A percentile compares a stretch with the other conserved stretches of the same genome.
phyloP scores from a whole-genome alignment of 2,329 filamentous ascomycete genomes.

The Dryadomyces sulphureus region DNA sequence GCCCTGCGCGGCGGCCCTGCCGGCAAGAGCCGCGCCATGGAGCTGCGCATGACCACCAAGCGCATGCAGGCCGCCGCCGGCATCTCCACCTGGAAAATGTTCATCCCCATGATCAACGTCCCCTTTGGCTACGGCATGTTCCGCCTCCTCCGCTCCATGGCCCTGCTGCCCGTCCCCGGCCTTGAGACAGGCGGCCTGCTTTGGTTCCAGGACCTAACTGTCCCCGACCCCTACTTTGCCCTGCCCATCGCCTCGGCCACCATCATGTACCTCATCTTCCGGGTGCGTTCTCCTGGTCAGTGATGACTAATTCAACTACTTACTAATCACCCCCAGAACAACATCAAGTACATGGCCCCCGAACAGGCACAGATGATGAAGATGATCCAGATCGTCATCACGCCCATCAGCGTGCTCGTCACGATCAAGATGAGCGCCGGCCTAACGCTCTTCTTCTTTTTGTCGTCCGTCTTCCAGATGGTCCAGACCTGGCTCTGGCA shows the following conservation, averaged over 20 bases:
- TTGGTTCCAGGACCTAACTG: constrained; percentile 70
- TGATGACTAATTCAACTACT: not conserved
- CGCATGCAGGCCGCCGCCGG: constrained; percentile 39
- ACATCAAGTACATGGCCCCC: constrained; percentile 17
- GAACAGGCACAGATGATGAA: constrained; percentile 20
- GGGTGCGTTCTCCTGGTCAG: constrained; percentile 26
- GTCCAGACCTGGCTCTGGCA: constrained; percentile 30
- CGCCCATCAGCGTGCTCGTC: constrained; percentile 22
- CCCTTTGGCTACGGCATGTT: constrained; percentile 73
- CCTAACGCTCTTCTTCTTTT: constrained; percentile 49
- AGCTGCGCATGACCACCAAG: constrained; percentile 28
- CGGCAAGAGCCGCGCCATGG: constrained; percentile 32
- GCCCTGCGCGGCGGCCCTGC: constrained; percentile 16
- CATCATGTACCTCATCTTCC: constrained; percentile 42
- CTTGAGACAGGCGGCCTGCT: constrained; percentile 54
- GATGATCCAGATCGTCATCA: constrained; percentile 20
- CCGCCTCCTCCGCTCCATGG: constrained; percentile 61
- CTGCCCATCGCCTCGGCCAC: constrained; percentile 49
- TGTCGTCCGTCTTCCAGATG: constrained; percentile 21
- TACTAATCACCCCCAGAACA: constrained; percentile 11
- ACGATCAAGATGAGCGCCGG: constrained; percentile 31
- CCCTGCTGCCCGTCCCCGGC: constrained; percentile 63
- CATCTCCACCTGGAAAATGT: constrained; percentile 31
- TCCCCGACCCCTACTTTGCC: constrained; percentile 62
- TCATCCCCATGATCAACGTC: constrained; percentile 41